Evolutionary conservation across 441 rosid genomes (phyloP), one percentile per base, ranked within the genome.

Genomic region (Manihot esculenta): DNA sequence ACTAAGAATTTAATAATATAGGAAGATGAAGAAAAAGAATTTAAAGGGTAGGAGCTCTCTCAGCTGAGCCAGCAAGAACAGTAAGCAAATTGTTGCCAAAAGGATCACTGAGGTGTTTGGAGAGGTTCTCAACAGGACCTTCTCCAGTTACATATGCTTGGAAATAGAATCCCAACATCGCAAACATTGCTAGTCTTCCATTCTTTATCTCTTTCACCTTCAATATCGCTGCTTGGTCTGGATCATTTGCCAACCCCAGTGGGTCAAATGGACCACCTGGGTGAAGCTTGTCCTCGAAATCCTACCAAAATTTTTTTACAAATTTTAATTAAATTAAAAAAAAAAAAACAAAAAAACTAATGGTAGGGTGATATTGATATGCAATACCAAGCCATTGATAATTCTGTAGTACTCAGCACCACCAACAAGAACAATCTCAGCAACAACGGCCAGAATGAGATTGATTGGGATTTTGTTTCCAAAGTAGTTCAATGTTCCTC

Each of bases 241-340:
- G 97, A 76, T 94, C 97, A 38, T 89, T 82, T 20, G 97, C 99
- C 1, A 94, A 85, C 18, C 99, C 97, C 69, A 94, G 20, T n/a
- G 99, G 99, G 82, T 92, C 97, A 64, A 94, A 94, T 61, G 97
- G 97, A 66, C 97, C 97, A 10, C 97, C 97, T n/a, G 99, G 99
- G 75, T 94, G 97, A 8, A 94, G 89, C 87, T 88, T 89, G 96
- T 94, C 94, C 80, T 92, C 99, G 24, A 94, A 85, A 58, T 86
- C 93, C 99, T 93, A 64, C 0, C 61, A 55, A 72, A 55, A 1
- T 17, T 14, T 4, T 1, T 1, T 30, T 4, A 1, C 1, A 24
- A 48, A n/a, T 7, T 17, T 26, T 1, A 35, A 18, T 6, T 21
- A 0, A 60, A n/a, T n/a, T n/a, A n/a, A n/a, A n/a, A n/a, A n/a